phyloP scores from a whole-genome alignment of 148 eudicot genomes.

The Amaranthus cruentus region DNA sequence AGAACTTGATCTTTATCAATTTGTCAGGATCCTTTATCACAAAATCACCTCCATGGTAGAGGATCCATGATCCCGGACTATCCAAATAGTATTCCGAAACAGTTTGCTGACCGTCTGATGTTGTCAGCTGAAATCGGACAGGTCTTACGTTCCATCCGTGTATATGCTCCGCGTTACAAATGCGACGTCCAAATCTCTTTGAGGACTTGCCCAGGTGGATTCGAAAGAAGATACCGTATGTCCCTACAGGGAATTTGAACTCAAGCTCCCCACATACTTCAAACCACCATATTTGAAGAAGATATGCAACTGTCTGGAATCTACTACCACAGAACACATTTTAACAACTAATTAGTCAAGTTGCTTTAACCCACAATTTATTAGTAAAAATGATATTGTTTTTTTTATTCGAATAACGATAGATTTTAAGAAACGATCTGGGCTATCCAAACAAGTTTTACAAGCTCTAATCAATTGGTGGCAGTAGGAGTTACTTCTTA shows the following conservation, averaged over 20 bases:
- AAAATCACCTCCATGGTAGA: slow-evolving; percentile 71
- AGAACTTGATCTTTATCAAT: slow-evolving; percentile 53
- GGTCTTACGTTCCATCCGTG: slow-evolving; percentile 84
- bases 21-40: slow-evolving; percentile 40
- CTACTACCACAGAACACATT: slow-evolving; percentile 26
- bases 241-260: slow-evolving; percentile 67
- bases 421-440: no score
- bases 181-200: slow-evolving; percentile 51
- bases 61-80: slow-evolving; percentile 54
- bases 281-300: slow-evolving; percentile 91
- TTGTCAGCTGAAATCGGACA: slow-evolving; percentile 50
- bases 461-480: no score
- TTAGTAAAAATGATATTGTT: neutral
- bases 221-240: slow-evolving; percentile 64
- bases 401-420: no score
- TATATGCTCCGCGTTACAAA: slow-evolving; percentile 45
- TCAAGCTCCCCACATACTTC: slow-evolving; percentile 76
- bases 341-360: slow-evolving; percentile 9
- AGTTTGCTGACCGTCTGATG: slow-evolving; percentile 64
- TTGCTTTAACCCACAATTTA: neutral
- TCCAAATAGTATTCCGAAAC: slow-evolving; percentile 43
- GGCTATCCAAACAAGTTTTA: no score
- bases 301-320: slow-evolving; percentile 72
- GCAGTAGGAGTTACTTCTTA: no score
- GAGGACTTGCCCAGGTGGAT: slow-evolving; percentile 58